Base-by-base conservation (phyloP, 164 flowering plant species). In the Nelumbo lutea region DNA sequence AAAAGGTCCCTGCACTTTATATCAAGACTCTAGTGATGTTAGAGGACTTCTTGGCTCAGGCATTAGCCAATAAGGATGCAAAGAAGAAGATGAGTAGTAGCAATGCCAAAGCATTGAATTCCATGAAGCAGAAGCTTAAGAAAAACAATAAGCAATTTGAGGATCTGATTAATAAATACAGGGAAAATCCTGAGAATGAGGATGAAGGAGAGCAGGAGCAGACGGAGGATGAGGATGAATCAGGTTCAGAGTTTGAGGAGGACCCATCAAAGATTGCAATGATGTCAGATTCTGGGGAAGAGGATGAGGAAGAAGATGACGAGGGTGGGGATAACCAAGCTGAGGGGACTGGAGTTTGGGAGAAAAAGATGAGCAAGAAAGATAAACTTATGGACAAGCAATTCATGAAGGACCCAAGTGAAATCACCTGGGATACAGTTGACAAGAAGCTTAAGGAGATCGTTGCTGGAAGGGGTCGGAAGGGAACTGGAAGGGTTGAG, bases 401-500 rank as follows among this genome's bases (percentile, higher is more conserved):
- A 62, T 92, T 95, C 71, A 84, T 64, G 83, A 87, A 88, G 73
- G 82, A 89, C 58, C 97, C 97, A 0, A 87, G 90, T 68, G 91
- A 90, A 59, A 83, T 87, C 43, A 83, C 97, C 0, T 95, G 97
- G 97, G 98, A 92, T 38, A 81, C 62, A 0, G 97, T 95, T 14
- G 86, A 92, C 78, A 92, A 90, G 76, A 92, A 92, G 76, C 83
- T 89, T 47, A 90, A 88, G 67, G 97, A 88, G 71, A 77, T 88
- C 59, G 82, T 85, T 53, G 92, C 97, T 72, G 96, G 91, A 9
- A 79, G 98, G 63, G 97, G 98, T 42, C 83, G 86, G 79, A 95
- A 92, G 78, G 98, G 98, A 70, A 95, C 98, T n/a, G 97, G 96
- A 67, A 79, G 89, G 67, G 78, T 90, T 67, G 98, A 95, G 79